Base-by-base conservation (phyloP, 805 yeast genomes). In the Metschnikowia corniflorae region DNA sequence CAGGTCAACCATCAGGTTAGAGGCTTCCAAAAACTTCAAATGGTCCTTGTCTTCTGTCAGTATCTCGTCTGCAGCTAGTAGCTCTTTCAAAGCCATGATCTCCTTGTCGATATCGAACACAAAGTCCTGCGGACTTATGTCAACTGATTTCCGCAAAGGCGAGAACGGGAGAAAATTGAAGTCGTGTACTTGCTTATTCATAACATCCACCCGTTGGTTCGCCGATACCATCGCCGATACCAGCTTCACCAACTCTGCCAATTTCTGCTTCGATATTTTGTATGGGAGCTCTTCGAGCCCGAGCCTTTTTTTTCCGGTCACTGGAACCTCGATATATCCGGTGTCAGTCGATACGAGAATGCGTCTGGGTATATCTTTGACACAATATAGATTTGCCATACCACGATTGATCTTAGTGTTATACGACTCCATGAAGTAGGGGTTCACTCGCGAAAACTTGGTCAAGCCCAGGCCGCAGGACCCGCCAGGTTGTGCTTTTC, bases 391-490 rank as follows among this genome's bases (percentile, higher is more conserved):
- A 38, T 61, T 50, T 14, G 59, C 52, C 66, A 61, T 60, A 6
- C 60, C 60, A 23, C 70, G 54, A 16, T 43, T 37, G 6, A 61
- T 58, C 39, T 64, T 64, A 26, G 53, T 60, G 27, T 50, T 33
- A 42, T 58, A 58, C 17, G 59, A 46, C 47, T 64, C 70, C 42
- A 63, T 35, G 50, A 54, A 60, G 40, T 61, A 62, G 16, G 65
- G 57, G 36, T 57, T 58, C 24, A 63, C 64, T 18, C 33, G 35
- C 8, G 60, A 60, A 36, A 47, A 61, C 9, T 43, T 37, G 5
- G 35, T 36, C 16, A 58, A 29, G 7, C 29, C 29, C n/a, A 33
- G 30, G 19, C 51, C 57, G 38, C 69, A 63, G 17, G 31, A 9
- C 3, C 64, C 65, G 4, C 44, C 46, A 15, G 56, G 46, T 25